Evolutionary conservation across 2,329 filamentous ascomycete genomes (phyloP).

Genomic region (Venturia aucupariae): DNA sequence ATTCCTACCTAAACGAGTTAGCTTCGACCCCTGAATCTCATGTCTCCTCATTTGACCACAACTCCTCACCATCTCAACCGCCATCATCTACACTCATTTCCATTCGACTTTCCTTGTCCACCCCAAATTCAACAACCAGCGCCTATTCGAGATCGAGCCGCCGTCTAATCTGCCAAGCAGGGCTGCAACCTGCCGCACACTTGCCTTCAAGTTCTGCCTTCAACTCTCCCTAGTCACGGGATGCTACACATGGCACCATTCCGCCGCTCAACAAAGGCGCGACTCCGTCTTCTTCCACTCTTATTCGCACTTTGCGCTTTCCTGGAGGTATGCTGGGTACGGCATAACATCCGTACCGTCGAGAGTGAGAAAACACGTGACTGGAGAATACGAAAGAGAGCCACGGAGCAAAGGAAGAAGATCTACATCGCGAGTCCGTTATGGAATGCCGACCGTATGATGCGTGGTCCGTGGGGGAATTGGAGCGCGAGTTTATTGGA

Average conservation of each 20-base stretch:
- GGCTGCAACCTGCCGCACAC: not conserved
- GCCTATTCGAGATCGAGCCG: not conserved
- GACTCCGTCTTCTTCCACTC: not conserved
- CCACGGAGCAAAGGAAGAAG: not conserved
- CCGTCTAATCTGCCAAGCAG: not conserved
- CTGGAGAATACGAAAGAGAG: not conserved
- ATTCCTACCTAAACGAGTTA: not conserved
- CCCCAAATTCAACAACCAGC: not conserved
- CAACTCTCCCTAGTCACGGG: not conserved
- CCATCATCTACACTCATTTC: not conserved
- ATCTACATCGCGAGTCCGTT: slow-evolving; percentile 11
- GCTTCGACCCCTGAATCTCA: not conserved
- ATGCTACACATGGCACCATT: not conserved
- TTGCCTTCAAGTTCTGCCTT: not conserved
- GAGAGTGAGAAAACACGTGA: not conserved
- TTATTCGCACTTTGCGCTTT: not conserved
- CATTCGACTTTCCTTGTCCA: not conserved
- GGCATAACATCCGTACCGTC: not conserved
- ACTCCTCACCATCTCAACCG: not conserved
- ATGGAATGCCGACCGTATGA: not conserved
- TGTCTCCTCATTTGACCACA: not conserved
- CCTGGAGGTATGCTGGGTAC: slow-evolving; percentile 2
- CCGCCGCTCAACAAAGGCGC: not conserved
- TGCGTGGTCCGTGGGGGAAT: slow-evolving; percentile 22
- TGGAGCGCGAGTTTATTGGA: slow-evolving; percentile 55